Evolutionary conservation across 768 basidiomycete species (phyloP), one percentile per base, ranked within the genome.

Genomic region (Leccinum longicurvipes): DNA sequence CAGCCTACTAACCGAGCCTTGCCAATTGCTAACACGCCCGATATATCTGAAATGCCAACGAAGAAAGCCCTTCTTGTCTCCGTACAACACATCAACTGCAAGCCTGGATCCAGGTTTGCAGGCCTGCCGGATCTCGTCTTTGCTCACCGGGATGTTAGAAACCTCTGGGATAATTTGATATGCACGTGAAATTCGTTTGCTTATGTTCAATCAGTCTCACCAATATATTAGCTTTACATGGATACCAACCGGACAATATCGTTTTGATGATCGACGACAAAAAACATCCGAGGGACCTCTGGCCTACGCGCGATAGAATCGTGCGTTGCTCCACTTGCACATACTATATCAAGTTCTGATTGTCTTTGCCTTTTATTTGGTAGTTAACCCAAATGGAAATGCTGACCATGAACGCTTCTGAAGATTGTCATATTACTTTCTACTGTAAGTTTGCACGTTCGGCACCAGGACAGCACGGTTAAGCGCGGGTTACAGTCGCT

Each of bases 371-470:
- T 14, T 32, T 7, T 5, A 31, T 6, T 32, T 32, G n/a, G 31
- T 34, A 64, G 81, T 53, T 80, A 2, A 9, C 10, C 8, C 46
- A 77, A 36, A 79, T 84, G 29, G 59, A 73, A 5, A 67, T 65
- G 3, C 64, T 85, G 8, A 78, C 79, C 0, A 57, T 63, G 3
- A 76, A 73, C 32, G 76, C 78, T 4, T 59, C 70, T 15, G 68
- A 76, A 1, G 75, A 77, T 0, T 82, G 82, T 50, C 75, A 68
- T 3, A 79, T 82, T 58, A 76, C 82, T 50, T 82, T 85, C 60
- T 82, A 82, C 41, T 85, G 83, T 84, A 58, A 32, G 78, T 27
- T 5, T 21, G 24, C 11, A 9, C 3, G 2, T 39, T 27, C 28
- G 3, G 15, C 3, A 14, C 19, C 2, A 28, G 9, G 2, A 19